phyloP scores from a whole-genome alignment of 345 rosid species.

The Dipteronia sinensis region DNA sequence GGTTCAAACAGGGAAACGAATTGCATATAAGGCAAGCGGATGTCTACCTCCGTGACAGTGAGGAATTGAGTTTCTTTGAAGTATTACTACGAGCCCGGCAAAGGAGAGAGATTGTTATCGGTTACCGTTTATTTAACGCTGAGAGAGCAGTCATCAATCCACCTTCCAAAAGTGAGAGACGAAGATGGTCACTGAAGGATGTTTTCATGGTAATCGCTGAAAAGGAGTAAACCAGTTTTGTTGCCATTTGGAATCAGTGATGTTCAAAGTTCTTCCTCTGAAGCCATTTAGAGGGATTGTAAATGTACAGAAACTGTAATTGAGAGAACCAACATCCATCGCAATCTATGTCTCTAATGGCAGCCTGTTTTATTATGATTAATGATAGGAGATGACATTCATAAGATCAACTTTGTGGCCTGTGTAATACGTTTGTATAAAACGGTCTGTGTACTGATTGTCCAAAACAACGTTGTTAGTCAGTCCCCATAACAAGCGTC shows the following conservation, averaged over 20 bases:
- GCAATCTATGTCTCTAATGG: background rate
- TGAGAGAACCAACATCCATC: background rate
- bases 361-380: background rate
- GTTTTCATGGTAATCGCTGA: conserved; percentile 63
- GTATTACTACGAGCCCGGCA: conserved; percentile 55
- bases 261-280: background rate
- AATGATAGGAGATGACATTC: background rate
- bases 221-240: conserved; percentile 41
- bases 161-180: conserved; percentile 47
- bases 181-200: conserved; percentile 55
- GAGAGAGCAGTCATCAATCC: conserved; percentile 74
- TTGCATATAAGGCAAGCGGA: conserved; percentile 65
- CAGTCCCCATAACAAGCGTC: too few species aligned
- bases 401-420: background rate
- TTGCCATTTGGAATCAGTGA: background rate
- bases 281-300: background rate
- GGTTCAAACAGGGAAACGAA: conserved; percentile 60
- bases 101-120: conserved; percentile 66
- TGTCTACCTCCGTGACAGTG: conserved; percentile 56
- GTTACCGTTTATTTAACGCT: conserved; percentile 51
- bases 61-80: conserved; percentile 69
- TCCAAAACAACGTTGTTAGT: background rate
- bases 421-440: background rate
- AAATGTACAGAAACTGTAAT: background rate
- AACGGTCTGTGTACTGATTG: too few species aligned